Evolutionary conservation across 2,329 filamentous ascomycete genomes (phyloP).

Genomic region (Pseudocercospora cruenta): DNA sequence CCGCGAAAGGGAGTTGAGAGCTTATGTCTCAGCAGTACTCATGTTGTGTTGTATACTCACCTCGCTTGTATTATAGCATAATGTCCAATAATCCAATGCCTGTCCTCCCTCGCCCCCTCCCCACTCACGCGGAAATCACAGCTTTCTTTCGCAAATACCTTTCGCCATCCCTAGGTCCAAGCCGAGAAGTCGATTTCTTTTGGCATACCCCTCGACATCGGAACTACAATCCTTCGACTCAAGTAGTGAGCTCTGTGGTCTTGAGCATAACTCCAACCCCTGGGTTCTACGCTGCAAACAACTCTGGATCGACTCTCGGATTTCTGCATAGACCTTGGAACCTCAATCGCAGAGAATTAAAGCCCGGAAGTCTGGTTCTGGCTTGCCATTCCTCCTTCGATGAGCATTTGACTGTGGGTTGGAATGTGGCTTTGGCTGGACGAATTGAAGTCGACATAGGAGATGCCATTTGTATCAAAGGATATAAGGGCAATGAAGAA

Average conservation of each 20-base stretch:
- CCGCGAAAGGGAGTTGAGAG: neutral
- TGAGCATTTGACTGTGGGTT: constrained; percentile 45
- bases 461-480: constrained; percentile 39
- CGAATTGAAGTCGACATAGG: constrained; percentile 38
- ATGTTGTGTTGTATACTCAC: neutral
- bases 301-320: neutral
- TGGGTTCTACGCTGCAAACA: constrained; percentile 16
- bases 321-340: constrained; percentile 23
- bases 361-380: constrained; percentile 21
- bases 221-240: constrained; percentile 12
- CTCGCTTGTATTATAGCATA: neutral
- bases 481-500: constrained; percentile 45
- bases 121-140: constrained; percentile 8
- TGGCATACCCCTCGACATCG: constrained; percentile 15
- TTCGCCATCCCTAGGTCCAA: constrained; percentile 1
- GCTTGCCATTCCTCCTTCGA: constrained; percentile 45
- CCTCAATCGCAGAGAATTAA: constrained; percentile 11
- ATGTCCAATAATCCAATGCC: neutral
- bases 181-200: constrained; percentile 17
- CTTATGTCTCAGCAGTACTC: neutral
- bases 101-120: neutral
- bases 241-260: constrained; percentile 7
- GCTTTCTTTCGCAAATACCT: constrained; percentile 15
- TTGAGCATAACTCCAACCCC: constrained; percentile 19
- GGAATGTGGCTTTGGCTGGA: constrained; percentile 41